Conservation (phyloP, 805 yeast genomes). For the Saturnispora serradocipensis region DNA sequence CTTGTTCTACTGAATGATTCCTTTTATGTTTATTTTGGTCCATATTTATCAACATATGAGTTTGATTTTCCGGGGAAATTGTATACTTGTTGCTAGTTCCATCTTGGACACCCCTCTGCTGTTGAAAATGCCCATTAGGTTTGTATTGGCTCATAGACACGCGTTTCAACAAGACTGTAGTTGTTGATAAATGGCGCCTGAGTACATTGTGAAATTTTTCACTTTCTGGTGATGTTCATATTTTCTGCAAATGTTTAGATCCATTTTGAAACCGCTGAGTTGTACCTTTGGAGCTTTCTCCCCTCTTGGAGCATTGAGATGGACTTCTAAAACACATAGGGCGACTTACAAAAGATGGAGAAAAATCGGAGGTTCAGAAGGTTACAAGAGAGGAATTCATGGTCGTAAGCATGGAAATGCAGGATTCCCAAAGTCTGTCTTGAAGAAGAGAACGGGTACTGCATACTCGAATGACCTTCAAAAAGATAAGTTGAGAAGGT, state of each 20-base stretch:
- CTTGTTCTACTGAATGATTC: background rate
- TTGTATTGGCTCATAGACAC: background rate
- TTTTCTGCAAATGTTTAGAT: slow-evolving; percentile 11
- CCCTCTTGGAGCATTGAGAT: slow-evolving; percentile 19
- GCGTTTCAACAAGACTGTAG: background rate
- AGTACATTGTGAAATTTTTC: background rate
- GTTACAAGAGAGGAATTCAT: slow-evolving; percentile 58
- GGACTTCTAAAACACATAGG: slow-evolving; percentile 63
- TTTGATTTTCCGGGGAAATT: slow-evolving; percentile 1
- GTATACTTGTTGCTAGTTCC: background rate
- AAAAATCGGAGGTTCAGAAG: slow-evolving; percentile 50
- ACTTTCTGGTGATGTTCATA: background rate
- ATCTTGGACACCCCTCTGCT: background rate
- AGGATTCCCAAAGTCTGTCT: slow-evolving; percentile 63
- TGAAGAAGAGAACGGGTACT: slow-evolving; percentile 52
- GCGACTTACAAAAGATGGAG: slow-evolving; percentile 85
- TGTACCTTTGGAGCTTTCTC: slow-evolving; percentile 12
- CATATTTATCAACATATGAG: background rate
- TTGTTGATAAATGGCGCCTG: slow-evolving; percentile 1
- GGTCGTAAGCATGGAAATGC: slow-evolving; percentile 92
- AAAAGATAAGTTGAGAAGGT: slow-evolving; percentile 47
- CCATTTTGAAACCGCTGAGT: slow-evolving; percentile 10
- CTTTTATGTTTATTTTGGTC: background rate
- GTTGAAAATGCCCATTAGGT: background rate
- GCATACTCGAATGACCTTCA: slow-evolving; percentile 46